Percentiles rank a stretch among this genome's conserved stretches.
These are phyloP conservation scores for Pseudozyma flocculosa DNA, from an alignment of 1,284 basidiomycete genomes.

Conservation along the genomic window DNA sequence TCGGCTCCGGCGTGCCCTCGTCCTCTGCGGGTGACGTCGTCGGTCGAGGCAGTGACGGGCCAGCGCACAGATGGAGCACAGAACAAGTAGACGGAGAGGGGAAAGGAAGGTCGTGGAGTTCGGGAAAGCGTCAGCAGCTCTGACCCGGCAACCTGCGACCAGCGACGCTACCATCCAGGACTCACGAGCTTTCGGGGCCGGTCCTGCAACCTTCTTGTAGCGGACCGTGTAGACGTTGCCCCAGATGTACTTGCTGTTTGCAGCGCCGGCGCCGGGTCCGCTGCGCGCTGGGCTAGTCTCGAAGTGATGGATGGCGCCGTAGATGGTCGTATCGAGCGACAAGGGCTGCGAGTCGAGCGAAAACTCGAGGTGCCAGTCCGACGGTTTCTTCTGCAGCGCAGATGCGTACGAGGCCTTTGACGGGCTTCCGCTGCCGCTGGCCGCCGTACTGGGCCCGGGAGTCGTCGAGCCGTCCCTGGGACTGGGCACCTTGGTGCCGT, in stretches of 20 bases:
- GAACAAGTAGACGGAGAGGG: no score
- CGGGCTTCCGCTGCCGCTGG: constrained; percentile 16
- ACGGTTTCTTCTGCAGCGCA: constrained; percentile 84
- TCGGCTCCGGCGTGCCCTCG: constrained; percentile 40
- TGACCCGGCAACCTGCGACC: no score
- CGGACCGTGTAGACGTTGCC: constrained; percentile 84
- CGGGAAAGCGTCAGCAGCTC: no score
- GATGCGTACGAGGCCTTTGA: constrained; percentile 71
- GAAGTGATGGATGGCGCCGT: constrained; percentile 88
- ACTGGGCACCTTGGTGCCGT: constrained; percentile 88
- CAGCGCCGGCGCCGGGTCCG: not conserved
- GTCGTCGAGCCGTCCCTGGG: constrained; percentile 63
- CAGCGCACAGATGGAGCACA: no score
- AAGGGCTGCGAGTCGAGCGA: constrained; percentile 82
- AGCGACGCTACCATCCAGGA: no score
- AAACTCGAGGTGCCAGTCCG: constrained; percentile 96
- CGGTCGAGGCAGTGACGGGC: no score
- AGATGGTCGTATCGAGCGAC: constrained; percentile 85
- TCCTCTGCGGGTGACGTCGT: no score
- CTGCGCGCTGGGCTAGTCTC: constrained; percentile 61
- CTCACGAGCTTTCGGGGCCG: constrained; percentile 62
- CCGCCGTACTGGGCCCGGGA: constrained; percentile 33
- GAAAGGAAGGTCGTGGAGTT: no score
- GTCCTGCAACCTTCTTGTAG: constrained; percentile 87
- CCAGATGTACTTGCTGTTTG: constrained; percentile 69